A percentile compares a stretch with the other conserved stretches of the same genome.
These are phyloP conservation scores for Nowakowskiella sp. DNA, from an alignment of 192 early-diverging fungal species.

Conservation along the genomic window DNA sequence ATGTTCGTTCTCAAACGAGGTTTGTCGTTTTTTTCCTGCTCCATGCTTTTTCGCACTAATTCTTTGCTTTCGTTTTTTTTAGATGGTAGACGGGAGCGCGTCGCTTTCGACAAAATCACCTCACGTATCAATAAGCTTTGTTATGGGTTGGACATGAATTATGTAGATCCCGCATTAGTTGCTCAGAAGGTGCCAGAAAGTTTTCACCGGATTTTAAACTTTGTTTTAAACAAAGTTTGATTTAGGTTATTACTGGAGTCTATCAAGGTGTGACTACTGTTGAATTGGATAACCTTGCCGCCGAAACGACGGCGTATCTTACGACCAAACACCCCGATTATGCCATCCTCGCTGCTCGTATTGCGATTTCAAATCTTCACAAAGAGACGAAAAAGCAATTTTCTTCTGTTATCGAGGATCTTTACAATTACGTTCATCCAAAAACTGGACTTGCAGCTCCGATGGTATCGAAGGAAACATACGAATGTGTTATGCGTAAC, in stretches of 20 bases:
- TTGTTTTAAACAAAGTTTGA: no score
- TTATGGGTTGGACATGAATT: slow-evolving; percentile 86
- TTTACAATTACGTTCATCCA: slow-evolving; percentile 83
- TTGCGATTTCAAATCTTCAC: slow-evolving; percentile 88
- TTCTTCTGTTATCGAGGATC: slow-evolving; percentile 74
- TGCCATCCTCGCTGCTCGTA: slow-evolving; percentile 89
- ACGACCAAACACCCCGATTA: slow-evolving; percentile 93
- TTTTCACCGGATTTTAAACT: neutral
- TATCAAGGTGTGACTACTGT: slow-evolving; percentile 96
- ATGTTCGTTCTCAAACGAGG: no score
- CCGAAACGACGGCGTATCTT: slow-evolving; percentile 73
- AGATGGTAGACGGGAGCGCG: slow-evolving; percentile 85
- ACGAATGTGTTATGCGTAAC: slow-evolving; percentile 60
- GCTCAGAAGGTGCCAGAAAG: slow-evolving; percentile 93
- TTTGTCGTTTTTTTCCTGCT: no score
- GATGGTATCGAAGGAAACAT: slow-evolving; percentile 80
- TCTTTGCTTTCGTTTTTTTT: slow-evolving; percentile 4
- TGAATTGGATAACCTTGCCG: slow-evolving; percentile 93
- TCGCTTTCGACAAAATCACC: slow-evolving; percentile 93
- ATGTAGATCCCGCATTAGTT: slow-evolving; percentile 79
- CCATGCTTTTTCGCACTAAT: no score
- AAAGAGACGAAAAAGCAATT: slow-evolving; percentile 65
- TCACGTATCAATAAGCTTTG: slow-evolving; percentile 88
- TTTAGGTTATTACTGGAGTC: slow-evolving; percentile 87
- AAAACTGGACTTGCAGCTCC: slow-evolving; percentile 78